Base-by-base conservation (phyloP, 805 yeast genomes). In the Ogataea wickerhamii region DNA sequence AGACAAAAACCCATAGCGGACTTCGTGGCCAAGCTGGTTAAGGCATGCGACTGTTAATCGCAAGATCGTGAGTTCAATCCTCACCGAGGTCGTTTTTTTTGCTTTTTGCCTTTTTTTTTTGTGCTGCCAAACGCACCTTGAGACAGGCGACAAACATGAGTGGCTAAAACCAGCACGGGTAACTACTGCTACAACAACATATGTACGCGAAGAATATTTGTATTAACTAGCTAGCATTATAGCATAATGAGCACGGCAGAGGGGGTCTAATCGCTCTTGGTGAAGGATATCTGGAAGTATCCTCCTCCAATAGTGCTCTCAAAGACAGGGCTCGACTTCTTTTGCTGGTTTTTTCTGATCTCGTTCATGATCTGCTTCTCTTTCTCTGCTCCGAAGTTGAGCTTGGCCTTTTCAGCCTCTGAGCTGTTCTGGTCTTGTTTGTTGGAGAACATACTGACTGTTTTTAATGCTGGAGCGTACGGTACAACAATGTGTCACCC, bases 341-440 rank as follows among this genome's bases (percentile, higher is more conserved):
- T 46, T 45, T 52, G 39, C 29, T 52, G 52, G 17, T 52, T 37
- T 20, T 45, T 47, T 58, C 67, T 59, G 33, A 62, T 62, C 51
- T 60, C 60, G 49, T 60, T 62, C 63, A 62, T 55, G 41, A 62
- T 60, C 41, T 61, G 66, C 56, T 60, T 60, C 47, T 62, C 67
- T 58, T 62, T 62, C 51, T 62, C 67, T 43, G 67, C 66, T 47
- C 67, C 67, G 43, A 48, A 62, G 49, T 58, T 58, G 27, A 61
- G 47, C 51, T 48, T 60, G 13, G 63, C 53, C 43, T 56, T 58
- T 38, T 45, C 47, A 35, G 49, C 60, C 37, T 56, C 61, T n/a
- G 61, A 52, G 38, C 42, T 48, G 46, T 55, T 58, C 47, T 60
- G 63, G 28, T 55, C 48, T 44, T 52, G 49, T 43, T 47, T 42